Conservation (phyloP, 2,329 filamentous ascomycete genomes). For the Karstenula rhodostoma region DNA sequence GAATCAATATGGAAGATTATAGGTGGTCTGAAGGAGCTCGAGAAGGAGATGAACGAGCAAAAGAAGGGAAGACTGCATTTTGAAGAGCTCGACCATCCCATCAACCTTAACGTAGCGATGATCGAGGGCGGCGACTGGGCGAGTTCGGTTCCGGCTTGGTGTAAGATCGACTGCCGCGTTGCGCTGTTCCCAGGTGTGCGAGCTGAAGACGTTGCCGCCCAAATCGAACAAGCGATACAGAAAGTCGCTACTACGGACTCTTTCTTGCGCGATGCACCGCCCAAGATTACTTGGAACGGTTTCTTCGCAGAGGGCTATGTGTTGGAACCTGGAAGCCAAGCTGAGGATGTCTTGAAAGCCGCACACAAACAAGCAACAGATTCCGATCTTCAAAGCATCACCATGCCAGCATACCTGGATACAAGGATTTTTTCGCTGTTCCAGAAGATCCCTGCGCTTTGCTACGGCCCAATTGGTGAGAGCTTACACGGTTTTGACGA, state of each 20-base stretch:
- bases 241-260: slow-evolving; percentile 19
- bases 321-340: slow-evolving; percentile 25
- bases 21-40: slow-evolving; percentile 24
- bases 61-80: slow-evolving; percentile 26
- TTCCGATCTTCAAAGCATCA: slow-evolving; percentile 20
- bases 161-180: slow-evolving; percentile 31
- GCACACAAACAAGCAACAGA: slow-evolving; percentile 27
- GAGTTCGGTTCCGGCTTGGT: slow-evolving; percentile 32
- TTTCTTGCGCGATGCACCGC: slow-evolving; percentile 25
- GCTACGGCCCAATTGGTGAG: slow-evolving; percentile 28
- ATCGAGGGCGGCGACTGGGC: slow-evolving; percentile 34
- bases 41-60: slow-evolving; percentile 28
- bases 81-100: slow-evolving; percentile 24
- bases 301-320: slow-evolving; percentile 34
- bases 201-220: slow-evolving; percentile 25
- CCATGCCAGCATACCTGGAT: slow-evolving; percentile 28
- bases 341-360: slow-evolving; percentile 23
- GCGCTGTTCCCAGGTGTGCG: slow-evolving; percentile 29
- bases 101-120: slow-evolving; percentile 31
- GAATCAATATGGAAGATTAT: slow-evolving; percentile 28
- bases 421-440: slow-evolving; percentile 29
- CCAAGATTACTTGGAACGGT: slow-evolving; percentile 30
- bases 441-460: slow-evolving; percentile 31
- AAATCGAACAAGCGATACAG: slow-evolving; percentile 25
- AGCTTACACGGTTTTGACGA: slow-evolving; percentile 30